phyloP scores from a whole-genome alignment of 192 early-diverging fungal species.

The Allomyces javanicus region DNA sequence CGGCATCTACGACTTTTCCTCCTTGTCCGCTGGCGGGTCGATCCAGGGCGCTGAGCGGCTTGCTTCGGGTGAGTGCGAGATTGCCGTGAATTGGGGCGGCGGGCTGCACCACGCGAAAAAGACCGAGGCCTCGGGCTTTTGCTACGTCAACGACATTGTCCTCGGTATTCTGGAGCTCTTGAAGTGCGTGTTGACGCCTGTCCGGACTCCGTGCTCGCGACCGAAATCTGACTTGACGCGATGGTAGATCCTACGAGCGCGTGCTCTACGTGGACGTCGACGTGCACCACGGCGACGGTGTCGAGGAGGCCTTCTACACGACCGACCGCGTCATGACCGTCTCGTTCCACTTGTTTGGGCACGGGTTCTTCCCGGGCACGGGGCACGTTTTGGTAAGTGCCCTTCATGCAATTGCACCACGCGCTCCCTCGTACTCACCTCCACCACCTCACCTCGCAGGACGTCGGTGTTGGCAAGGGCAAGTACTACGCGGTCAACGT shows the following conservation, averaged over 20 bases:
- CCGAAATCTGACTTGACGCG: conserved; percentile 1
- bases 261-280: conserved; percentile 97
- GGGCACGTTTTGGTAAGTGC: conserved; percentile 63
- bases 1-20: conserved; percentile 85
- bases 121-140: conserved; percentile 87
- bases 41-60: conserved; percentile 75
- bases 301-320: conserved; percentile 97
- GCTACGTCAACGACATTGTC: conserved; percentile 97
- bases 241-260: conserved; percentile 49
- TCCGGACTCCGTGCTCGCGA: background rate
- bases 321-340: conserved; percentile 99
- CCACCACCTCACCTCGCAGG: conserved; percentile 19
- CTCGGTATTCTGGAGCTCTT: conserved; percentile 79
- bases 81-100: conserved; percentile 91
- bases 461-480: conserved; percentile 77
- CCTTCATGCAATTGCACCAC: no score
- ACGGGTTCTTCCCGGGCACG: conserved; percentile 88
- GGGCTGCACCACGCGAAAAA: conserved; percentile 97
- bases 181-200: conserved; percentile 1
- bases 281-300: conserved; percentile 97
- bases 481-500: conserved; percentile 90
- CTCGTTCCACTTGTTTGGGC: conserved; percentile 96
- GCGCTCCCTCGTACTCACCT: background rate
- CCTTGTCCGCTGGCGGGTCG: conserved; percentile 75
- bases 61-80: conserved; percentile 57